Evolutionary conservation across 176 grass and related monocot species (phyloP), one percentile per base, ranked within the genome.

Genomic region (Aegilops speltoides): DNA sequence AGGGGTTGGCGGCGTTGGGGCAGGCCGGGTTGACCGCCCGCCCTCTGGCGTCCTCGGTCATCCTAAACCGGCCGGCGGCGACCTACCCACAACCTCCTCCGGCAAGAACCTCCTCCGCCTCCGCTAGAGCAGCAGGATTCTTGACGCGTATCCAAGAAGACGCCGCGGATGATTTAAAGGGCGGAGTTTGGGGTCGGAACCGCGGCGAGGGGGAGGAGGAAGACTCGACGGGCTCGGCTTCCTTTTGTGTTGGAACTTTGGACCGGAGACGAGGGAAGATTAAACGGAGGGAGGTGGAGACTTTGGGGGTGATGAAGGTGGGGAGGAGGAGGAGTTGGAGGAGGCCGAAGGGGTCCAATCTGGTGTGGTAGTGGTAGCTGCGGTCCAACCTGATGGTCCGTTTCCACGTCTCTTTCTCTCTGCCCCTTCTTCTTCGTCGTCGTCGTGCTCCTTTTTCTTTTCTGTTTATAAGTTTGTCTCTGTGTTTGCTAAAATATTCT

Each of bases 1-100:
- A 90, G 17, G 86, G 88, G 52, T 93, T 93, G 22, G 26, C 87
- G 17, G 93, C 89, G 88, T 91, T 95, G 70, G 79, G 80, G 81
- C 91, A 95, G 59, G 66, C 76, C 29, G 86, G 90, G 25, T 92
- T 92, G 43, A 88, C 83, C 46, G 38, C 91, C 56, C 23, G 80
- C 79, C 41, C 86, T 25, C 61, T 63, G 74, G 28, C 86, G 23
- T 40, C 82, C 82, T 79, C 36, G 22, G 34, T 28, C 83, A 62
- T 80, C 75, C 16, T 54, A 54, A 19, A 48, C 81, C 76, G 46
- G 33, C 56, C 48, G 50, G 22, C 33, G 43, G 26, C 54, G 14
- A 37, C 73, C 83, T 13, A 50, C 69, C 82, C 25, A 3, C 28
- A 10, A 22, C 26, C 46, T 24, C 79, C 64, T 36, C 80, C 81